Evolutionary conservation across 78 protist species (phyloP), one percentile per base, ranked within the genome.

Genomic region (Acrasis kona): DNA sequence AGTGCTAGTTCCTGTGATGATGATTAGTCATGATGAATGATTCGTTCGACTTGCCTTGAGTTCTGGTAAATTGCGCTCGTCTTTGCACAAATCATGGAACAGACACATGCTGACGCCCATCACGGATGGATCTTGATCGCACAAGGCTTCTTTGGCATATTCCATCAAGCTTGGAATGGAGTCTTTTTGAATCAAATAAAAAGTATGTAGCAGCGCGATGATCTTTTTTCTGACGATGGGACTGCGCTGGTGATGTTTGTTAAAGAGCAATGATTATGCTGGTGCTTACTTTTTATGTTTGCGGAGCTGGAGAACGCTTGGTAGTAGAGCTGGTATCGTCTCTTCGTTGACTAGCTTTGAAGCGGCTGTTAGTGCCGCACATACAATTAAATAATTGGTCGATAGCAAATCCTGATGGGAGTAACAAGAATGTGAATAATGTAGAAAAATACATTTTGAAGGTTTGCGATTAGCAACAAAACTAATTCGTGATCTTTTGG

Each of bases 91-190:
- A 66, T 77, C 91, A 7, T 80, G 67, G 41, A 87, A 40, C n/a
- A 85, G 19, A 41, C 31, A 10, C 28, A 93, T 34, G 2, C 91
- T 2, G 10, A 91, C 93, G n/a, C 83, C 84, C 93, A 92, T 90
- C 6, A 96, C 98, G 0, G 87, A 31, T 3, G 97, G 97, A 34
- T 93, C 96, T n/a, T 35, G n/a, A 67, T 95, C 97, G 42, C 92
- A 80, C 5, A 96, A 58, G 29, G 68, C 41, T 37, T 58, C 5
- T 34, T 41, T 10, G 41, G 69, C 65, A 6, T 2, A 61, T 68
- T 35, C 80, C 3, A 58, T 7, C 5, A 74, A 79, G 10, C 77
- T 70, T 75, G 50, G 80, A n/a, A n/a, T n/a, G n/a, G n/a, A n/a
- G n/a, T n/a, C n/a, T n/a, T n/a, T n/a, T 6, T 3, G 10, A 19